Base-by-base conservation (phyloP, 2,329 filamentous ascomycete species). In the Colletotrichum viniferum region DNA sequence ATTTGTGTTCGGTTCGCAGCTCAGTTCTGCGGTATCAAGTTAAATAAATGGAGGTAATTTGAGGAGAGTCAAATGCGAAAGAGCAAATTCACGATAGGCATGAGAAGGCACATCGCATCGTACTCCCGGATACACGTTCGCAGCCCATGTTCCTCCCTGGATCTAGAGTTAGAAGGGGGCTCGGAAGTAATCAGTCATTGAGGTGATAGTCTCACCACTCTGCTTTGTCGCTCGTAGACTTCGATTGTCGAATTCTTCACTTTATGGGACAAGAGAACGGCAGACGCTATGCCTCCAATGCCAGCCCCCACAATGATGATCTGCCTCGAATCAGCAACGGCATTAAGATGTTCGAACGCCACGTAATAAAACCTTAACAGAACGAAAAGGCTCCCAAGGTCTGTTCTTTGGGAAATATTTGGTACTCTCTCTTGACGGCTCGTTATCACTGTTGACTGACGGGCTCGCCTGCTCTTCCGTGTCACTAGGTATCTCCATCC, bases 211-310 rank as follows among this genome's bases (percentile, higher is more conserved):
- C 52, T 26, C 24, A 56, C 21, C 7, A 26, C 24, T 26, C 24
- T 56, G 7, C 21, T 21, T 8, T 60, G 64, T 34, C 72, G 66
- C 6, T 79, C 78, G 52, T 68, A 77, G 5, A 79, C 36, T 4
- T 74, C 71, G 21, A 72, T 61, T 1, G 48, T 48, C 5, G 77
- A 30, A 28, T 74, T 77, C 0, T 72, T 76, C 7, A 79, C 76
- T 43, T 79, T 78, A 32, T 74, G 71, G n/a, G 74, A 64, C 18
- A 79, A 61, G 4, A 78, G 65, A 8, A 78, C 71, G 14, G 76
- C 71, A 8, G 76, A 76, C 2, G 73, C 65, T 10, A 91, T 81
- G 82, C 88, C 71, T 87, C 87, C 77, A 85, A 90, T 76, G 87
- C 91, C 77, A 85, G 88, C 79, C 89, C 89, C 79, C 80, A 91